phyloP scores from a whole-genome alignment of 2,329 filamentous ascomycete species.

The Aspergillus sp. region DNA sequence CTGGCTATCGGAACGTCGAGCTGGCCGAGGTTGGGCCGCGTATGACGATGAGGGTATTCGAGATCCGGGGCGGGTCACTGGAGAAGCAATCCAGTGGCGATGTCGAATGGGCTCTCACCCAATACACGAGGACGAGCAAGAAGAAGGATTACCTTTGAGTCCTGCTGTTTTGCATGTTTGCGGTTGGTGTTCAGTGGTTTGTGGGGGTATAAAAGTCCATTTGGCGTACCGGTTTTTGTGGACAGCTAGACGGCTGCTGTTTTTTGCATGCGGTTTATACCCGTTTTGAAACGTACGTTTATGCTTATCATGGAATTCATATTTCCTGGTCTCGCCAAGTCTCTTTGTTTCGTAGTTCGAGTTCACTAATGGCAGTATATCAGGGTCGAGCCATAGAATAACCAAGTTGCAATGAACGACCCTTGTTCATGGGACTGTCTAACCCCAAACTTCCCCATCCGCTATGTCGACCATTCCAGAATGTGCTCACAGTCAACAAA shows the following conservation, averaged over 20 bases:
- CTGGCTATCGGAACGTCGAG: slow-evolving; percentile 80
- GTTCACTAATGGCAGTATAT: too few species aligned
- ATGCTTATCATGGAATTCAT: too few species aligned
- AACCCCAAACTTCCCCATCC: too few species aligned
- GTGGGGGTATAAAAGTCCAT: slow-evolving; percentile 12
- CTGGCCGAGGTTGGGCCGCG: slow-evolving; percentile 81
- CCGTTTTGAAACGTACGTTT: slow-evolving; percentile 10
- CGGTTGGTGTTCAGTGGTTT: slow-evolving; percentile 7
- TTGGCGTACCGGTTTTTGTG: slow-evolving; percentile 25
- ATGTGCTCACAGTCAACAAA: neutral
- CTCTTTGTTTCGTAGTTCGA: too few species aligned
- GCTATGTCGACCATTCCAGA: too few species aligned
- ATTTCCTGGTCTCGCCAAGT: too few species aligned
- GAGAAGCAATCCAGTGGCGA: slow-evolving; percentile 87
- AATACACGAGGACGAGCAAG: slow-evolving; percentile 84
- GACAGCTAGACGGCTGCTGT: slow-evolving; percentile 15
- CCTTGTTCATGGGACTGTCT: too few species aligned
- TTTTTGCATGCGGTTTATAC: slow-evolving; percentile 18
- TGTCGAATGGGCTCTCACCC: slow-evolving; percentile 90
- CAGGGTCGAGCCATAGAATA: too few species aligned
- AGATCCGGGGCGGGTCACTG: slow-evolving; percentile 81
- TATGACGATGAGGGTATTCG: slow-evolving; percentile 95
- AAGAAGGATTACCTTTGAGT: slow-evolving; percentile 87
- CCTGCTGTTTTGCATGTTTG: slow-evolving; percentile 9
- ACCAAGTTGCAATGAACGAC: too few species aligned